A percentile compares a stretch with the other conserved stretches of the same genome.
Evolutionary conservation across 345 rosid species (phyloP).

Genomic region (Erysimum cheiranthoides): DNA sequence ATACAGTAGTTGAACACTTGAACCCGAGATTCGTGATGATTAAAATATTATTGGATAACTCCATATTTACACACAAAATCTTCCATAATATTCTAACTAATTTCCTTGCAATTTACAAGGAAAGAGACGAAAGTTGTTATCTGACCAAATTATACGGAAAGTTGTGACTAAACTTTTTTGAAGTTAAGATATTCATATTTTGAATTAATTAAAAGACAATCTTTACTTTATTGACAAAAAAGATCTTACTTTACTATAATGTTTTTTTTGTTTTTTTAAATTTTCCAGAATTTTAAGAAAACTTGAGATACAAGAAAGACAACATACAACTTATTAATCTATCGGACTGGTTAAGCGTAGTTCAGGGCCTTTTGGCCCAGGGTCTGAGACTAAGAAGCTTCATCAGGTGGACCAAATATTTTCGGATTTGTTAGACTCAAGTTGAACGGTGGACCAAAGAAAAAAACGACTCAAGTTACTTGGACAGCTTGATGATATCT

Average conservation of each 20-base stretch:
- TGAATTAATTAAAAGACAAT: conserved; percentile 8
- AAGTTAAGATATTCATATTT: not conserved
- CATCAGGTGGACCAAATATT: not conserved
- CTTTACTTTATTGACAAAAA: conserved; percentile 7
- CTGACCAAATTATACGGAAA: not conserved
- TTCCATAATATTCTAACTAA: not conserved
- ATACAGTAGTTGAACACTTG: not conserved
- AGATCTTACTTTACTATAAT: not conserved
- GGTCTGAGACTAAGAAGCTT: not conserved
- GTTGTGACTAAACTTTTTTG: not conserved
- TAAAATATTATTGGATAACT: not conserved
- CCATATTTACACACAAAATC: conserved; percentile 7
- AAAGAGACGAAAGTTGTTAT: conserved; percentile 8
- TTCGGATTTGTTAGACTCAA: too few relatives aligned
- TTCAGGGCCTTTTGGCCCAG: not conserved
- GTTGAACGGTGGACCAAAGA: too few relatives aligned
- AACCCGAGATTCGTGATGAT: not conserved
- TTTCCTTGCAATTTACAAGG: conserved; percentile 13
- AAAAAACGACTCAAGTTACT: too few relatives aligned
- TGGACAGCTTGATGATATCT: too few relatives aligned
- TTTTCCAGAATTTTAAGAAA: not conserved
- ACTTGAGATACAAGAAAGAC: conserved; percentile 36
- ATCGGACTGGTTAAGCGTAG: not conserved
- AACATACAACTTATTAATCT: not conserved
- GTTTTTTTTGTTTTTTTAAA: not conserved